Percentiles rank a stretch among this genome's conserved stretches.
These are phyloP conservation scores for Dryas integrifolia DNA, from an alignment of 331 rosid genomes.

Conservation along the genomic window DNA sequence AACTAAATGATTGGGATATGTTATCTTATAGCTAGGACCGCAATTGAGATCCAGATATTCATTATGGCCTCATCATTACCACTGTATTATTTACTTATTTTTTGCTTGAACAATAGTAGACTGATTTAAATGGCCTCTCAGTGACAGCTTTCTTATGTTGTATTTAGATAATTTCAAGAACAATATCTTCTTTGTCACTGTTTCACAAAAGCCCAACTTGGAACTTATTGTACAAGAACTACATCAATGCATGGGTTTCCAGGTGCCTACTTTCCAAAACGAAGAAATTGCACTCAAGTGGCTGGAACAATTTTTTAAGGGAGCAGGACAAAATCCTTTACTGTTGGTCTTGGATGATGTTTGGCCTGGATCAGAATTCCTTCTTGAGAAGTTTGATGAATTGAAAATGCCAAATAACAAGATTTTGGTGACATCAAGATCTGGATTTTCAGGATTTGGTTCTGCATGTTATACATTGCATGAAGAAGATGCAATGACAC, in stretches of 20 bases:
- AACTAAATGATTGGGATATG: too few species aligned
- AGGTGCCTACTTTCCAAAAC: constrained; percentile 31
- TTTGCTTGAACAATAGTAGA: too few species aligned
- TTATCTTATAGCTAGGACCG: too few species aligned
- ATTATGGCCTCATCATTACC: too few species aligned
- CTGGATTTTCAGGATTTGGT: constrained; percentile 36
- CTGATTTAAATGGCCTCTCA: too few species aligned
- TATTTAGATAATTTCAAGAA: constrained; percentile 46
- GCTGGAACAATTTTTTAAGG: constrained; percentile 29
- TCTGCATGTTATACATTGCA: constrained; percentile 29
- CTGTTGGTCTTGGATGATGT: constrained; percentile 62
- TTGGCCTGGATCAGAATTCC: constrained; percentile 38
- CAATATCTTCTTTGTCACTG: constrained; percentile 40
- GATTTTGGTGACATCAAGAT: constrained; percentile 16
- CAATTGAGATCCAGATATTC: too few species aligned
- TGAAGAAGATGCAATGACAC: constrained; percentile 32
- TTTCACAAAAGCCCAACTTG: constrained; percentile 46
- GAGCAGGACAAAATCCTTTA: constrained; percentile 25
- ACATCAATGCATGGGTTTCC: constrained; percentile 9
- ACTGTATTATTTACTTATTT: too few species aligned
- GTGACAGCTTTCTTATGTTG: constrained; percentile 20
- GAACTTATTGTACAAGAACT: constrained; percentile 5
- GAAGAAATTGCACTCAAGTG: constrained; percentile 35
- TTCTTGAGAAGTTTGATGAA: constrained; percentile 35
- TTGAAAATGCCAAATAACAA: constrained; percentile 26